Evolutionary conservation across 805 yeast genomes (phyloP), one percentile per base, ranked within the genome.

Genomic region (Starmerella roubikii): DNA sequence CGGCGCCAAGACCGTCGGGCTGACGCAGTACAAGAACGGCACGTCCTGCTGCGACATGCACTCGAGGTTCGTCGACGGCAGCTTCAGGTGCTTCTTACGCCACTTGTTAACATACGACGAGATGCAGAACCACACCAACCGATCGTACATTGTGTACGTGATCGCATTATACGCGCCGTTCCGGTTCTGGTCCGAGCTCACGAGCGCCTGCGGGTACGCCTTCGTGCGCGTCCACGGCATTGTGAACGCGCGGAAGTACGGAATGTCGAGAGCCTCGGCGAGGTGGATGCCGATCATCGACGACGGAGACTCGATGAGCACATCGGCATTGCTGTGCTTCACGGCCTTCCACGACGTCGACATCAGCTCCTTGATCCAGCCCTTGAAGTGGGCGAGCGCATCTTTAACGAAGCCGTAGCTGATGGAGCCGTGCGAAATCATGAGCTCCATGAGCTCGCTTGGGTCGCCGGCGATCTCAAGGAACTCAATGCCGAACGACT

Each of bases 171-270:
- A 88, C 9, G 86, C 78, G 3, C 96, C 95, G 10, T 95, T 95
- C 56, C 79, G 71, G 54, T 79, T 83, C 58, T 82, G 93, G 44
- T 85, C 95, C 0, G 97, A 95, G 7, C 83, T 94, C 55, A 86
- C 74, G 47, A 88, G 85, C 0, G 97, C 96, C 64, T 88, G 96
- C 1, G 96, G 96, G 55, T 88, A 88, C 0, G 95, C 93, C 49
- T 93, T 68, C 1, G 97, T 86, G 44, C 94, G 63, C 0, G 96
- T 83, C 97, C 97, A 88, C 0, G 97, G 97, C 97, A 88, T 88
- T 0, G 97, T 88, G 55, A 88, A 88, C 0, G 96, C 96, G 51
- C 96, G 67, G 64, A 82, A 80, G 55, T 88, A 88, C 0, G 97
- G 94, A 40, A 88, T 79, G 17, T 75, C 72, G 41, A 88, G 59